Conservation (phyloP, 306 rosid genomes). For the Cicer judaicum region DNA sequence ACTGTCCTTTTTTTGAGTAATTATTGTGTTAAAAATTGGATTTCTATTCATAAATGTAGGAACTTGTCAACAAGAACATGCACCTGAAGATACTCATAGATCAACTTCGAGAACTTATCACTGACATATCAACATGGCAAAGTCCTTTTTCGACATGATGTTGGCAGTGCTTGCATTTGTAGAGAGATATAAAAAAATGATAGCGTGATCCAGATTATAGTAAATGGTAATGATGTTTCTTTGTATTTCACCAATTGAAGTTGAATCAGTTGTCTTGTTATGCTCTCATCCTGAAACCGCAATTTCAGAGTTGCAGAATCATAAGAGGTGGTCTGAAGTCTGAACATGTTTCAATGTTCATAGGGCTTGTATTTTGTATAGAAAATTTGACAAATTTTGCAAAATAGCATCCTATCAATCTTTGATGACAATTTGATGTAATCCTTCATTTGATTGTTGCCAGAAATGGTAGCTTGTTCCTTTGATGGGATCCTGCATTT, state of each 20-base stretch:
- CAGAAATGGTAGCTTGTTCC: constrained; percentile 20
- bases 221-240: constrained; percentile 34
- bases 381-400: constrained; percentile 19
- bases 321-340: constrained; percentile 11
- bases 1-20: not conserved
- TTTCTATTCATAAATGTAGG: constrained; percentile 54
- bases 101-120: constrained; percentile 77
- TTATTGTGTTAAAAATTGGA: constrained; percentile 18
- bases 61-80: constrained; percentile 76
- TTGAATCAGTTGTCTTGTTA: constrained; percentile 14
- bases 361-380: constrained; percentile 13
- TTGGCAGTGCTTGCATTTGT: constrained; percentile 32
- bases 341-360: constrained; percentile 24
- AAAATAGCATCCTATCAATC: constrained; percentile 10
- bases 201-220: constrained; percentile 21
- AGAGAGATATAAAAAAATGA: not conserved
- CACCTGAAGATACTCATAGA: constrained; percentile 79
- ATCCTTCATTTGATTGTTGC: constrained; percentile 9
- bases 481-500: not conserved
- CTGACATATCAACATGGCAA: constrained; percentile 95
- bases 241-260: constrained; percentile 27
- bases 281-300: constrained; percentile 25
- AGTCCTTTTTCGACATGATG: constrained; percentile 77
- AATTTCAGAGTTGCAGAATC: constrained; percentile 22
- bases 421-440: constrained; percentile 7